A percentile compares a stretch with the other conserved stretches of the same genome.
Conservation (phyloP, 371 early-diverging fungal species). For the Umbelopsis sp. region DNA sequence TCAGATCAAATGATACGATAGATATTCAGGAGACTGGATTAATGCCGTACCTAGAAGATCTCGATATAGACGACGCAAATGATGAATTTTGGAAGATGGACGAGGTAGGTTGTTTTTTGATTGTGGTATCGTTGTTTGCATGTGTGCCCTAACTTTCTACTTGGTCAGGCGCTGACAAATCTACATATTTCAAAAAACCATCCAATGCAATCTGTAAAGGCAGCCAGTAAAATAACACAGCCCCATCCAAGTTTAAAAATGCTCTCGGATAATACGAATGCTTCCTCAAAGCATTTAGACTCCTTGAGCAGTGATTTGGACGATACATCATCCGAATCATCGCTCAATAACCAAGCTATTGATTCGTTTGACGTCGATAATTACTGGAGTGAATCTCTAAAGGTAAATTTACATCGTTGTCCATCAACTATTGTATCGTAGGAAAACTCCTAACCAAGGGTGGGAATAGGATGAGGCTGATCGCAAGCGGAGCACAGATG, state of each 20-base stretch:
- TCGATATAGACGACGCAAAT: slow-evolving; percentile 50
- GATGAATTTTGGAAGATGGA: slow-evolving; percentile 54
- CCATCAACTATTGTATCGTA: background rate
- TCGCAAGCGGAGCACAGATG: background rate
- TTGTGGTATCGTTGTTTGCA: no score
- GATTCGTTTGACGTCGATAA: background rate
- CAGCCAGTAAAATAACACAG: background rate
- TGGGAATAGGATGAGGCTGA: background rate
- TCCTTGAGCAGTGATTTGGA: background rate
- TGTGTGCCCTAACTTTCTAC: background rate
- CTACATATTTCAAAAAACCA: background rate
- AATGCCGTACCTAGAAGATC: slow-evolving; percentile 38
- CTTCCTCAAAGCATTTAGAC: background rate
- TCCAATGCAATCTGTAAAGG: background rate
- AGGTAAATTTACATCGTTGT: background rate
- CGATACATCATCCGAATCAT: background rate
- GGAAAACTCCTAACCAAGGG: background rate
- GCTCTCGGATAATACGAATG: background rate
- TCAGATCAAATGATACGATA: slow-evolving; percentile 41
- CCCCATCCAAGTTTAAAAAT: background rate
- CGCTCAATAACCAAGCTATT: background rate
- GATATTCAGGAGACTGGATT: slow-evolving; percentile 51
- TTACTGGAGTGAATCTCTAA: slow-evolving; percentile 10
- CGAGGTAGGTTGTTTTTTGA: background rate
- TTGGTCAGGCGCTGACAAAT: background rate